These are phyloP conservation scores for Lichenothelia convexa DNA, from an alignment of 495 filamentous ascomycete species.

Conservation along the genomic window DNA sequence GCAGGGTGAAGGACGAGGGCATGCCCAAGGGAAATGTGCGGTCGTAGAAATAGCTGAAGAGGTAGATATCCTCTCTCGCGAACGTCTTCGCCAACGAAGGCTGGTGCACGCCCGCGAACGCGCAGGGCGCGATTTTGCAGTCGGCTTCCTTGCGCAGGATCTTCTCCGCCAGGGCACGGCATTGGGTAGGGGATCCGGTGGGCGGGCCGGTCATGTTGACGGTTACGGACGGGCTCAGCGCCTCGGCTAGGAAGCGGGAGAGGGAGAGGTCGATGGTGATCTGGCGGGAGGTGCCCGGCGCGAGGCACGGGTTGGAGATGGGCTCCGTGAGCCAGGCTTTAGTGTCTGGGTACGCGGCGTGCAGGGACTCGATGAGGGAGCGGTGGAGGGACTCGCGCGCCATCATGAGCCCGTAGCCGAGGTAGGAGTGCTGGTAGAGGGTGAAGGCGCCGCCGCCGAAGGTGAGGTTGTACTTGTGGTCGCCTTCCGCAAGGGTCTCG, in stretches of 20 bases:
- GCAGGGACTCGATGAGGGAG: conserved; percentile 40
- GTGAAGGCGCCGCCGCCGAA: conserved; percentile 83
- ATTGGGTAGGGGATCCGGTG: conserved; percentile 57
- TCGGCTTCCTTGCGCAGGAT: conserved; percentile 73
- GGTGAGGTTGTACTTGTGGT: conserved; percentile 86
- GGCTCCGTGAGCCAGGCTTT: conserved; percentile 40
- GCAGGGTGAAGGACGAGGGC: conserved; percentile 82
- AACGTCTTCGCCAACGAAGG: conserved; percentile 88
- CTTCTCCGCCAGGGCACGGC: conserved; percentile 73
- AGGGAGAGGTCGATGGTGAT: conserved; percentile 48
- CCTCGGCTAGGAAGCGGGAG: conserved; percentile 37
- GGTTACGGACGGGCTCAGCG: conserved; percentile 23
- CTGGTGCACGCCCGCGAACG: conserved; percentile 93
- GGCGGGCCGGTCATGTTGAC: conserved; percentile 78
- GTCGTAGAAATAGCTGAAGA: conserved; percentile 96
- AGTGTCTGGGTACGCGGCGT: conserved; percentile 32
- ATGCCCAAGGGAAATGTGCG: conserved; percentile 81
- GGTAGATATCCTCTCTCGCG: conserved; percentile 76
- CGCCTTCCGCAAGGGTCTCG: conserved; percentile 64
- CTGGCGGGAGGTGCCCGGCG: conserved; percentile 50
- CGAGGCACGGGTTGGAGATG: conserved; percentile 78
- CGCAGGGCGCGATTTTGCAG: conserved; percentile 76
- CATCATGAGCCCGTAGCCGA: conserved; percentile 91
- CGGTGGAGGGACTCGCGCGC: conserved; percentile 74
- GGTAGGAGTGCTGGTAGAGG: conserved; percentile 97